phyloP scores from a whole-genome alignment of 2,329 filamentous ascomycete genomes.

The Trichoderma lentiforme region DNA sequence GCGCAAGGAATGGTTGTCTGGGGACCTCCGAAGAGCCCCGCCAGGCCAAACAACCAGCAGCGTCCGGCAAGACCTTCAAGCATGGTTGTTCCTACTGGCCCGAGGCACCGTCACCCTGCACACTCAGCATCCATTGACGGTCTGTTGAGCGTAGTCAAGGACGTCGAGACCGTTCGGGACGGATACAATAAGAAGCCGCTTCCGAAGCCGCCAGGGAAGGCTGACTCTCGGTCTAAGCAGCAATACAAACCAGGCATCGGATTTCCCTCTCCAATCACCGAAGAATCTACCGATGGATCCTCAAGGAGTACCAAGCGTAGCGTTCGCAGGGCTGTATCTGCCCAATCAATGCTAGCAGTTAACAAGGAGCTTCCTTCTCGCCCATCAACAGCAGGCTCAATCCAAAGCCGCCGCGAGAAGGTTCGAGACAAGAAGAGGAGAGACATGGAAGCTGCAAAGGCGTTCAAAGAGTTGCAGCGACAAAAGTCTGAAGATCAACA shows the following conservation, averaged over 20 bases:
- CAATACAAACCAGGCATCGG: neutral
- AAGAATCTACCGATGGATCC: neutral
- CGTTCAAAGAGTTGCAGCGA: conserved; percentile 17
- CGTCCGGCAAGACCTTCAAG: conserved; percentile 24
- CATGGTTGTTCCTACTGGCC: conserved; percentile 21
- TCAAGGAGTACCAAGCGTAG: neutral
- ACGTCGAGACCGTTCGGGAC: neutral
- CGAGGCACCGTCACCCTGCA: conserved; percentile 11
- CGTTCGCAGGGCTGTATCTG: conserved; percentile 17
- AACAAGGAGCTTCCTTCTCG: conserved; percentile 17
- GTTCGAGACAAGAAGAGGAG: conserved; percentile 40
- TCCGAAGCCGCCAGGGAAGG: neutral
- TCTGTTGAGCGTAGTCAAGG: conserved; percentile 19
- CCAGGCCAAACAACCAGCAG: neutral
- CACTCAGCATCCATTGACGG: conserved; percentile 25
- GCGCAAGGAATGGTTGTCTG: neutral
- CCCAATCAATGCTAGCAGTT: conserved; percentile 22
- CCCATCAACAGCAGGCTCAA: conserved; percentile 23
- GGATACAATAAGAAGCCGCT: conserved; percentile 13
- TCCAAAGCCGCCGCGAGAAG: conserved; percentile 35
- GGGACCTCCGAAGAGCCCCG: neutral
- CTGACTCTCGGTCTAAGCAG: neutral
- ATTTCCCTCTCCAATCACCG: conserved; percentile 12
- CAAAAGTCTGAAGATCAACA: neutral
- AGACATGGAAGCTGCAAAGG: conserved; percentile 37